Evolutionary conservation across 176 grass and related monocot species (phyloP).

Genomic region (Tillandsia leiboldiana): DNA sequence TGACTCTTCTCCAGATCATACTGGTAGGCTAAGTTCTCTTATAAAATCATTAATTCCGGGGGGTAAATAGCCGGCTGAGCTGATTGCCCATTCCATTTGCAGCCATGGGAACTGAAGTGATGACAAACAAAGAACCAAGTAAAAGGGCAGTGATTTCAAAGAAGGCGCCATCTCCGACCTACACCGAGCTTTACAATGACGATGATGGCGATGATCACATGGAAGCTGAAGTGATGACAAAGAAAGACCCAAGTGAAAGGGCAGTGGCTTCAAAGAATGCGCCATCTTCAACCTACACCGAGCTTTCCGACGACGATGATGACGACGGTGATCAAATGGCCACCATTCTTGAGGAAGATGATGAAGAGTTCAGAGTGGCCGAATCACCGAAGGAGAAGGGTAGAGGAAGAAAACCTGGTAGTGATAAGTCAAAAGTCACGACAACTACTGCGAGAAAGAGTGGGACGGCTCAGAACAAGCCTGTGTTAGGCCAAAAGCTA

Average conservation of each 20-base stretch:
- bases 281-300: conserved; percentile 5
- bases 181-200: conserved; percentile 7
- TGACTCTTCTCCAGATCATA: conserved; percentile 25
- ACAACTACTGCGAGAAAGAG: conserved; percentile 19
- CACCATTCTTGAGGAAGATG: neutral
- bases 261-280: conserved; percentile 34
- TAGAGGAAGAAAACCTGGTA: conserved; percentile 38
- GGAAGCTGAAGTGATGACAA: neutral
- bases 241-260: conserved; percentile 25
- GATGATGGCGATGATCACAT: conserved; percentile 12
- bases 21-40: conserved; percentile 18
- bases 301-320: conserved; percentile 28
- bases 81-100: neutral
- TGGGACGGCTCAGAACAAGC: conserved; percentile 19
- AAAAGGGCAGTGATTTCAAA: conserved; percentile 34
- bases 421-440: conserved; percentile 14
- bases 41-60: neutral
- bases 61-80: neutral
- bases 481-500: conserved; percentile 17
- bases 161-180: conserved; percentile 16
- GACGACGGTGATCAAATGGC: conserved; percentile 15
- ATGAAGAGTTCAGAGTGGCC: neutral
- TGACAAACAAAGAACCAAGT: conserved; percentile 20
- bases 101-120: conserved; percentile 20
- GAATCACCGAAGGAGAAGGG: conserved; percentile 30